A percentile compares a stretch with the other conserved stretches of the same genome.
Conservation (phyloP, 2,329 filamentous ascomycete species). For the Colletotrichum liaoningense region DNA sequence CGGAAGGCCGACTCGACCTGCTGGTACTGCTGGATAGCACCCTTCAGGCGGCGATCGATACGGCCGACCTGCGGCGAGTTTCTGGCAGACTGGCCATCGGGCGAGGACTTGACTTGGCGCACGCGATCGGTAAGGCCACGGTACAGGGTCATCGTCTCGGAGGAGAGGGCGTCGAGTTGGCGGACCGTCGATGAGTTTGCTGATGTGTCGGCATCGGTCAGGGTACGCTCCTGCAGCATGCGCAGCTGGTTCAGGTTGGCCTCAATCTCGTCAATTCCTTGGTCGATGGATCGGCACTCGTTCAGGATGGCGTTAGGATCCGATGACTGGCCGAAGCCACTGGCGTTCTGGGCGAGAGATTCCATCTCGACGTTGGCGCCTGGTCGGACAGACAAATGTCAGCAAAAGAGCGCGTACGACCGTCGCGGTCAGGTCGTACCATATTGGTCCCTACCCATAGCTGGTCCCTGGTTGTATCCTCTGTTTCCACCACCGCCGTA, state of each 20-base stretch:
- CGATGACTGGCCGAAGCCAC: conserved; percentile 54
- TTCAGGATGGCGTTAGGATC: conserved; percentile 85
- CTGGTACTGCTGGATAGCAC: conserved; percentile 85
- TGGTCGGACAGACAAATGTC: conserved; percentile 36
- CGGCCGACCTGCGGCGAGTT: conserved; percentile 86
- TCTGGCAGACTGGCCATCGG: conserved; percentile 77
- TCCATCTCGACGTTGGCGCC: conserved; percentile 77
- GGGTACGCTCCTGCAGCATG: conserved; percentile 75
- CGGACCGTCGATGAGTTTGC: conserved; percentile 73
- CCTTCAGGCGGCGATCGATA: conserved; percentile 82
- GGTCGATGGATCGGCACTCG: conserved; percentile 84
- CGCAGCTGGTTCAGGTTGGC: conserved; percentile 78
- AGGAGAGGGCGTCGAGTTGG: conserved; percentile 78
- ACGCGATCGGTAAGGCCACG: conserved; percentile 82
- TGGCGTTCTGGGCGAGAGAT: conserved; percentile 66
- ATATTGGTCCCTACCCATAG: conserved; percentile 37
- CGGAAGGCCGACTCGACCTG: conserved; percentile 83
- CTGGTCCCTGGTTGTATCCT: conserved; percentile 39
- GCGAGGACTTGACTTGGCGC: conserved; percentile 83
- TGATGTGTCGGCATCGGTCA: conserved; percentile 80
- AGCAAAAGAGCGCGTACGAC: conserved; percentile 16
- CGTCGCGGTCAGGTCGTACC: conserved; percentile 27
- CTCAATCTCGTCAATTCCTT: conserved; percentile 80
- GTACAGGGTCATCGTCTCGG: conserved; percentile 87
- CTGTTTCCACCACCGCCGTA: conserved; percentile 39